Evolutionary conservation across 2,329 filamentous ascomycete genomes (phyloP).

Genomic region (Colletotrichum paranaense): DNA sequence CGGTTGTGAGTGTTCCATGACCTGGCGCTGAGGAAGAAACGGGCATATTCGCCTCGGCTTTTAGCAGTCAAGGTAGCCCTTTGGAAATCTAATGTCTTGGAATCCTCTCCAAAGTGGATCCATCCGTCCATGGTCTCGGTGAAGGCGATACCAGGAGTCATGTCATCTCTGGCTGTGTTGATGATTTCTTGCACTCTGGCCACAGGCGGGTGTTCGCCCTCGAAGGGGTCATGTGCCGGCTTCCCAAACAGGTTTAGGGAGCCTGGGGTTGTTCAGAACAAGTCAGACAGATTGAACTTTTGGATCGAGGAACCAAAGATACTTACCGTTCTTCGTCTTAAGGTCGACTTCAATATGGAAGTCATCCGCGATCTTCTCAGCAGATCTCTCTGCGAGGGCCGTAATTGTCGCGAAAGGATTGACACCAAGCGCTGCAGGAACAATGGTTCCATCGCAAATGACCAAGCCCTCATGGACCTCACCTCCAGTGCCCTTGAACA

Average conservation of each 20-base stretch:
- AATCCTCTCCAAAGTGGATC: conserved; percentile 59
- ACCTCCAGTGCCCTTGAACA: conserved; percentile 63
- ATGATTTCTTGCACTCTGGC: conserved; percentile 51
- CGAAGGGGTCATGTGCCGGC: conserved; percentile 46
- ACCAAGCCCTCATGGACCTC: conserved; percentile 68
- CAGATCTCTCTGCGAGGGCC: conserved; percentile 73
- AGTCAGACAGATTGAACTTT: no score
- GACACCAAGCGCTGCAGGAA: conserved; percentile 71
- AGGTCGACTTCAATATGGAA: conserved; percentile 56
- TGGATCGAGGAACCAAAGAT: no score
- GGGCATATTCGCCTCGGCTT: conserved; percentile 63
- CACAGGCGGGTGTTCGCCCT: conserved; percentile 46
- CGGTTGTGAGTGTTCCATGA: conserved; percentile 59
- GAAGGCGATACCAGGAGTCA: conserved; percentile 66
- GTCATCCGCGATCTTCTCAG: conserved; percentile 60
- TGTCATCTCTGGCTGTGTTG: conserved; percentile 52
- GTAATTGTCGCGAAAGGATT: conserved; percentile 79
- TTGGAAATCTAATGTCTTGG: conserved; percentile 62
- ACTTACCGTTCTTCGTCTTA: conserved; percentile 49
- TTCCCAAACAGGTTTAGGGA: conserved; percentile 66
- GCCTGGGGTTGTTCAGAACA: conserved; percentile 34
- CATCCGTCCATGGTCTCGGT: conserved; percentile 74
- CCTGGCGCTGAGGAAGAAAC: conserved; percentile 69
- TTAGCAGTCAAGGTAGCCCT: conserved; percentile 63
- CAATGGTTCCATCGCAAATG: conserved; percentile 69